A percentile compares a stretch with the other conserved stretches of the same genome.
Evolutionary conservation across 768 basidiomycete species (phyloP).

Genomic region (Pleurotus giganteus): DNA sequence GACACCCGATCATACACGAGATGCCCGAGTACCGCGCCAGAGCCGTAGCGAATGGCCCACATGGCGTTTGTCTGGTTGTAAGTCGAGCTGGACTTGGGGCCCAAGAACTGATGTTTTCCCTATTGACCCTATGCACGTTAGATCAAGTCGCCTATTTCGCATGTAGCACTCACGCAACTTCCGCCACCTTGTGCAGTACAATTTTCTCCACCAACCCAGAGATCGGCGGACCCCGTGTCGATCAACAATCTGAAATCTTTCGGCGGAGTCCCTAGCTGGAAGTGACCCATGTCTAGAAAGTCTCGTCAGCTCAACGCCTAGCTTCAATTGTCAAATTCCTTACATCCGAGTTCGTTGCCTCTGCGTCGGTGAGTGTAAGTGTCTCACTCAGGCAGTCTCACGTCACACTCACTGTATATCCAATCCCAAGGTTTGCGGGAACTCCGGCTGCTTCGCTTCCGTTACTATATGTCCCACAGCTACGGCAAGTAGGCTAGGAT

Average conservation of each 20-base stretch:
- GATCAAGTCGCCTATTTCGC: neutral
- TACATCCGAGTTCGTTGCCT: slow-evolving; percentile 6
- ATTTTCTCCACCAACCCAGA: slow-evolving; percentile 39
- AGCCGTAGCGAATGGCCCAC: slow-evolving; percentile 40
- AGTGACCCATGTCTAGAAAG: neutral
- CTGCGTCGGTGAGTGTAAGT: neutral
- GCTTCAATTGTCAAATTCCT: neutral
- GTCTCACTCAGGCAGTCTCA: neutral
- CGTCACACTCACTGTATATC: slow-evolving; percentile 6
- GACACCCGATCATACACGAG: slow-evolving; percentile 2
- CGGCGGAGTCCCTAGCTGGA: slow-evolving; percentile 29
- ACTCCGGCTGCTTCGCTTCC: slow-evolving; percentile 1
- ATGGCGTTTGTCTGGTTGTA: slow-evolving; percentile 45
- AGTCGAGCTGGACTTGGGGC: slow-evolving; percentile 51
- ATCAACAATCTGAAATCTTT: slow-evolving; percentile 37
- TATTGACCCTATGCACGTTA: slow-evolving; percentile 24
- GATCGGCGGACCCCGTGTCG: slow-evolving; percentile 48
- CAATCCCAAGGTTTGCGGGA: slow-evolving; percentile 4
- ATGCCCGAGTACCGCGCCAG: slow-evolving; percentile 6
- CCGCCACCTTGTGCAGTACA: slow-evolving; percentile 8
- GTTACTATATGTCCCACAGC: slow-evolving; percentile 5
- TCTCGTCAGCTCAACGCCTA: neutral
- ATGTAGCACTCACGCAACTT: slow-evolving; percentile 3
- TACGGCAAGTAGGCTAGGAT: slow-evolving; percentile 1
- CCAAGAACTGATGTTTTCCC: slow-evolving; percentile 55